phyloP scores from a whole-genome alignment of 805 yeast genomes.

The Saccharomyces kudriavzevii region DNA sequence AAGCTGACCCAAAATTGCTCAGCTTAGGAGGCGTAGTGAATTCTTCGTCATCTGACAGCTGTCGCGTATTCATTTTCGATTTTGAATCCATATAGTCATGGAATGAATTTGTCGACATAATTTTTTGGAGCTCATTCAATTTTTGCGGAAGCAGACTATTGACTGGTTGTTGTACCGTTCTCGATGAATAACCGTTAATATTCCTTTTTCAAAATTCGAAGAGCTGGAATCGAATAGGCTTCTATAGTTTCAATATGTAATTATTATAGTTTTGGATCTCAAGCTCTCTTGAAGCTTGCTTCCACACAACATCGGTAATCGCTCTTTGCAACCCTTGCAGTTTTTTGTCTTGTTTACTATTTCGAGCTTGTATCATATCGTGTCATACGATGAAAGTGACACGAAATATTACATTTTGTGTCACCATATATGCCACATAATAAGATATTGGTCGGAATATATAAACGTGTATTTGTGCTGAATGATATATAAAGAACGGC shows the following conservation, averaged over 20 bases:
- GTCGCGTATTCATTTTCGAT: constrained; percentile 1
- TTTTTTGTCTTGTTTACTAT: neutral
- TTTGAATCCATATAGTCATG: neutral
- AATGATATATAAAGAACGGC: neutral
- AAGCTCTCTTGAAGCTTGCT: neutral
- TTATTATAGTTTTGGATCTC: neutral
- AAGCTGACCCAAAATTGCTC: constrained; percentile 29
- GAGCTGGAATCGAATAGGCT: neutral
- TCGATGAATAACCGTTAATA: neutral
- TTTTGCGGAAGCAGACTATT: neutral
- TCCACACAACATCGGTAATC: neutral
- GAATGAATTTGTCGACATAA: neutral
- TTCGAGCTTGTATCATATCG: neutral
- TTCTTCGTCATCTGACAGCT: constrained; percentile 22
- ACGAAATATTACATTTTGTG: neutral
- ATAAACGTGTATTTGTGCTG: neutral
- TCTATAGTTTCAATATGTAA: neutral
- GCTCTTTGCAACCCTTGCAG: neutral
- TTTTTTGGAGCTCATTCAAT: neutral
- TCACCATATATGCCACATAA: neutral
- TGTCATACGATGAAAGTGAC: neutral
- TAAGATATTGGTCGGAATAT: neutral
- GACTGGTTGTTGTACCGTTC: neutral
- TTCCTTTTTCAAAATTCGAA: neutral
- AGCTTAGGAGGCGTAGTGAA: constrained; percentile 23